phyloP scores from a whole-genome alignment of 768 basidiomycete species.

The Naganishia vaughanmartiniae region DNA sequence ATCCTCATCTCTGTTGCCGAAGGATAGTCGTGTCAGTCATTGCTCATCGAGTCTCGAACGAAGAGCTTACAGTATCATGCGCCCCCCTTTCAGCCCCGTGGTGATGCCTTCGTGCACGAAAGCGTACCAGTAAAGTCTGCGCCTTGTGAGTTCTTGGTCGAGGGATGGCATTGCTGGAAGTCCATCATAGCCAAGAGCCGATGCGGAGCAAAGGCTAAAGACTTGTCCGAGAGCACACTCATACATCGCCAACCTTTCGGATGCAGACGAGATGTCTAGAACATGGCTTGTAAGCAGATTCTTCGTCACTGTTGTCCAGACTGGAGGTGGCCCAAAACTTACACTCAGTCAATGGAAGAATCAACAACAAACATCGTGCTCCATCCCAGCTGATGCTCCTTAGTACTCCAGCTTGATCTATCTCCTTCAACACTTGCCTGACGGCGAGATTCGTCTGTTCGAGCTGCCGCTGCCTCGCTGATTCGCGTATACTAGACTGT shows the following conservation, averaged over 20 bases:
- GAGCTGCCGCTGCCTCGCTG: constrained; percentile 54
- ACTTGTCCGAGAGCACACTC: constrained; percentile 80
- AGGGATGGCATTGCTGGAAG: constrained; percentile 47
- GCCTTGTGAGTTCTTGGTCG: constrained; percentile 65
- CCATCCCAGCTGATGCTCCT: constrained; percentile 84
- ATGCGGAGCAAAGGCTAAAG: constrained; percentile 67
- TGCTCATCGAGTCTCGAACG: too few species aligned
- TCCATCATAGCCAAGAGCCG: constrained; percentile 53
- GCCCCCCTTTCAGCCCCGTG: constrained; percentile 77
- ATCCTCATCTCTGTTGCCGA: constrained; percentile 62
- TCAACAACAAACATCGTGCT: constrained; percentile 70
- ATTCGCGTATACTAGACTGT: constrained; percentile 48
- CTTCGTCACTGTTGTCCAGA: background rate
- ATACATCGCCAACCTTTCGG: constrained; percentile 65
- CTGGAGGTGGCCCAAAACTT: constrained; percentile 39
- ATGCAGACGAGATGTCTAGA: constrained; percentile 55
- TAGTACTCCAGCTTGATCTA: constrained; percentile 75
- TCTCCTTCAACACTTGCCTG: constrained; percentile 70
- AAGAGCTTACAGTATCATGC: constrained; percentile 68
- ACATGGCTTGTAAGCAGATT: constrained; percentile 21
- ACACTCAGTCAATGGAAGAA: constrained; percentile 84
- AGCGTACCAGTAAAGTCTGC: constrained; percentile 85
- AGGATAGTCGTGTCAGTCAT: background rate
- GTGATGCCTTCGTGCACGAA: constrained; percentile 80
- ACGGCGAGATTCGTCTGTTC: constrained; percentile 65